These are phyloP conservation scores for Groenewaldozyma tartarivorans DNA, from an alignment of 805 yeast genomes.

Conservation along the genomic window DNA sequence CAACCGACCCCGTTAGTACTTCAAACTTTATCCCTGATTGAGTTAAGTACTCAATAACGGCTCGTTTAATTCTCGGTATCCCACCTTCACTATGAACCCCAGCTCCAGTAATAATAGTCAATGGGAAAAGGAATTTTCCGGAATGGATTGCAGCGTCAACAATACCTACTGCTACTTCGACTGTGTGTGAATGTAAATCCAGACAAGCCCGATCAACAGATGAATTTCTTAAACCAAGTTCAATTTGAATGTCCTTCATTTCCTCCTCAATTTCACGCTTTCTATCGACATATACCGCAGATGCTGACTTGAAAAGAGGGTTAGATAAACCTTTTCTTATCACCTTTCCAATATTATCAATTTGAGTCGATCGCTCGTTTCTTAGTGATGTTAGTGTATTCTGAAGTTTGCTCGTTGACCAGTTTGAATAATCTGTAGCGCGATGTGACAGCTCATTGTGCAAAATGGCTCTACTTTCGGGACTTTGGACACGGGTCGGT, in stretches of 20 bases:
- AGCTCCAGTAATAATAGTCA: conserved; percentile 17
- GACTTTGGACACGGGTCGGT: neutral
- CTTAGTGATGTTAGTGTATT: neutral
- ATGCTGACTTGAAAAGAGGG: conserved; percentile 14
- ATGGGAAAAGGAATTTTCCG: conserved; percentile 3
- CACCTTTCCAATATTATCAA: conserved; percentile 9
- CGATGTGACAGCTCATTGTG: conserved; percentile 1
- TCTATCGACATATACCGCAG: conserved; percentile 16
- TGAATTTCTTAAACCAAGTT: conserved; percentile 6
- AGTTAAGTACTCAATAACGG: conserved; percentile 11
- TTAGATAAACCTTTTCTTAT: conserved; percentile 14
- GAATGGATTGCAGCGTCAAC: conserved; percentile 3
- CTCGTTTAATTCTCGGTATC: conserved; percentile 18
- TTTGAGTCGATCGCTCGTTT: neutral
- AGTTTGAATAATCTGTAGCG: neutral
- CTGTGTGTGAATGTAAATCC: conserved; percentile 17
- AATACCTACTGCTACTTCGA: conserved; percentile 11
- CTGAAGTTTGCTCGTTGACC: neutral
- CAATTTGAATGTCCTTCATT: conserved; percentile 3
- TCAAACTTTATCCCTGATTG: conserved; percentile 10
- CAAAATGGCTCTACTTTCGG: neutral
- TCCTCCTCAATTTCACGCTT: conserved; percentile 3
- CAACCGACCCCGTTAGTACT: conserved; percentile 7
- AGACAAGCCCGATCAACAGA: conserved; percentile 1
- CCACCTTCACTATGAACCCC: conserved; percentile 17